phyloP scores from a whole-genome alignment of 306 rosid genomes.

The Dalbergia cochinchinensis region DNA sequence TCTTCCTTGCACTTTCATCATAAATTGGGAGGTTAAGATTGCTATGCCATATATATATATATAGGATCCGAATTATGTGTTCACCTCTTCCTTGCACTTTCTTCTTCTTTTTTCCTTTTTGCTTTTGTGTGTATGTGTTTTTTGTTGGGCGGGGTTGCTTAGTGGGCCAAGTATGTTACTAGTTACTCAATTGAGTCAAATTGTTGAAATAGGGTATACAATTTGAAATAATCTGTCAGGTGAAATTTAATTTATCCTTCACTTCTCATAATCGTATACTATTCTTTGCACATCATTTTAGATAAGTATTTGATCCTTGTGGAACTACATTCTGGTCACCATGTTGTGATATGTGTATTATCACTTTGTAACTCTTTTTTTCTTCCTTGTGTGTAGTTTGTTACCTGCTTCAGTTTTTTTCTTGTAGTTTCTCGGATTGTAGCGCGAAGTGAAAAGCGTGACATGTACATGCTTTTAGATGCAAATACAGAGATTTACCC shows the following conservation, averaged over 20 bases:
- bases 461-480: conserved; percentile 71
- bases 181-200: background rate
- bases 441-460: conserved; percentile 80
- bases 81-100: background rate
- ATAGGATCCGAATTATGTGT: background rate
- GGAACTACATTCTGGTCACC: background rate
- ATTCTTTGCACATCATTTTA: background rate
- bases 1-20: background rate
- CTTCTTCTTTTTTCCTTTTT: too few species aligned
- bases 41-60: background rate
- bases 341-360: background rate
- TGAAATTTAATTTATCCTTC: too few species aligned
- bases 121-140: too few species aligned
- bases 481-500: conserved; percentile 90
- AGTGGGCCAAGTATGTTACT: too few species aligned
- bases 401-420: background rate
- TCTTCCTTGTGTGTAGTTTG: background rate
- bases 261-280: background rate
- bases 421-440: conserved; percentile 75
- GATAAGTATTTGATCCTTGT: background rate
- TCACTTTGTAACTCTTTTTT: background rate
- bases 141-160: too few species aligned
- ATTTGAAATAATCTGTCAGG: too few species aligned
- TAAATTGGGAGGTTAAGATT: conserved; percentile 8
- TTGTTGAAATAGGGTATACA: too few species aligned